Percentiles rank a stretch among this genome's conserved stretches.
These are phyloP conservation scores for Botryotinia calthae DNA, from an alignment of 2,329 filamentous ascomycete genomes.

Conservation along the genomic window DNA sequence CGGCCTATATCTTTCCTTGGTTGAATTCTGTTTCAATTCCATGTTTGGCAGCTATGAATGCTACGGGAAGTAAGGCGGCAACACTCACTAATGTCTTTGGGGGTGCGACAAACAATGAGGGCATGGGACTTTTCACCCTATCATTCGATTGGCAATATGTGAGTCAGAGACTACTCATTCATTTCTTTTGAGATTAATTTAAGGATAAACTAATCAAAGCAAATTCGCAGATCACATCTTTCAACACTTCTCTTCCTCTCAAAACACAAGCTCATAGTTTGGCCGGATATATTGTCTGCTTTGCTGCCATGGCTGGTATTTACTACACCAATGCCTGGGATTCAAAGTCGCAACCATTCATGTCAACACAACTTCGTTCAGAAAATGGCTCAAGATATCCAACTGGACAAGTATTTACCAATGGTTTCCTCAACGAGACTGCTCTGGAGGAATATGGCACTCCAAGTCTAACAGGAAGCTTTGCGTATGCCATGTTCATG, in stretches of 20 bases:
- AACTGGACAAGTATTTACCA: slow-evolving; percentile 42
- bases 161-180: slow-evolving; percentile 34
- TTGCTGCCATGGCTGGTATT: slow-evolving; percentile 47
- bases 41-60: slow-evolving; percentile 45
- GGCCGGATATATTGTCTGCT: slow-evolving; percentile 49
- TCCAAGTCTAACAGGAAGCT: slow-evolving; percentile 49
- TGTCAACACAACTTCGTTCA: slow-evolving; percentile 44
- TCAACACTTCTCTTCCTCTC: slow-evolving; percentile 52
- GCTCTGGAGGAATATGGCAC: slow-evolving; percentile 46
- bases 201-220: slow-evolving; percentile 12
- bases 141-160: slow-evolving; percentile 49
- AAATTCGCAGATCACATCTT: slow-evolving; percentile 49
- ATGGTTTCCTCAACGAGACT: slow-evolving; percentile 44
- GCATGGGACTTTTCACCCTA: slow-evolving; percentile 44
- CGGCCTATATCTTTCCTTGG: slow-evolving; percentile 48
- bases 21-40: slow-evolving; percentile 46
- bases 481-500: slow-evolving; percentile 55
- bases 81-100: slow-evolving; percentile 50
- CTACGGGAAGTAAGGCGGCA: slow-evolving; percentile 33
- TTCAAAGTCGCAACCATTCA: slow-evolving; percentile 43
- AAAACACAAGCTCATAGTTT: slow-evolving; percentile 49
- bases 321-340: slow-evolving; percentile 47
- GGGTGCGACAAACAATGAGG: slow-evolving; percentile 47
- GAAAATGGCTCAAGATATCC: slow-evolving; percentile 44
- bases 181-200: neutral